Percentiles rank a stretch among this genome's conserved stretches.
phyloP scores from a whole-genome alignment of 2,329 filamentous ascomycete genomes.

The Cladobotryum protrusum region DNA sequence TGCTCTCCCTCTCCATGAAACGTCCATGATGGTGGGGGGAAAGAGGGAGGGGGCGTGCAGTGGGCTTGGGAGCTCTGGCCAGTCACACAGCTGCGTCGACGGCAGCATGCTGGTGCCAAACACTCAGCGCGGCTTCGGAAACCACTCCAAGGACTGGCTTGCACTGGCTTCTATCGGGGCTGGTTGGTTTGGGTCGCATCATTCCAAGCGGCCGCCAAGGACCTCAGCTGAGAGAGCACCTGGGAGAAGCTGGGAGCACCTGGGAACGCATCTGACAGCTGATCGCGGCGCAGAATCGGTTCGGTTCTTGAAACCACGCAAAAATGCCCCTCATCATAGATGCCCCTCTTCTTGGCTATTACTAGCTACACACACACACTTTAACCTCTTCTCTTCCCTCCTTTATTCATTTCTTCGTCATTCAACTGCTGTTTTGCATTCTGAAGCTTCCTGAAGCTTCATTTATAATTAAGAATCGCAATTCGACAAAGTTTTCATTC shows the following conservation, averaged over 20 bases:
- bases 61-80: conserved; percentile 1
- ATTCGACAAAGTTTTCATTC: not conserved
- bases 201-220: no score
- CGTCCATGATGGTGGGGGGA: not conserved
- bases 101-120: no score
- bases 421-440: not conserved
- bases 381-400: conserved; percentile 7
- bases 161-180: no score
- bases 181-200: no score
- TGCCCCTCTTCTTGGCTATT: not conserved
- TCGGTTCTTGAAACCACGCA: not conserved
- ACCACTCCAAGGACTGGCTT: no score
- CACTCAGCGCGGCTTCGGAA: no score
- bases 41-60: conserved; percentile 6
- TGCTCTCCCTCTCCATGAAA: conserved; percentile 2
- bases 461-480: not conserved
- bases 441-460: not conserved
- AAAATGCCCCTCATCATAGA: not conserved
- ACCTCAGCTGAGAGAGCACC: no score
- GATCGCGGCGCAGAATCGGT: conserved; percentile 5
- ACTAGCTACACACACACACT: not conserved
- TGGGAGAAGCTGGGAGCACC: no score
- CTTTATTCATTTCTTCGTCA: not conserved
- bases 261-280: conserved; percentile 7
- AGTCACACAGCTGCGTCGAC: not conserved